Base-by-base conservation (phyloP, 1,284 basidiomycete species). In the Rugosomyces carneus region DNA sequence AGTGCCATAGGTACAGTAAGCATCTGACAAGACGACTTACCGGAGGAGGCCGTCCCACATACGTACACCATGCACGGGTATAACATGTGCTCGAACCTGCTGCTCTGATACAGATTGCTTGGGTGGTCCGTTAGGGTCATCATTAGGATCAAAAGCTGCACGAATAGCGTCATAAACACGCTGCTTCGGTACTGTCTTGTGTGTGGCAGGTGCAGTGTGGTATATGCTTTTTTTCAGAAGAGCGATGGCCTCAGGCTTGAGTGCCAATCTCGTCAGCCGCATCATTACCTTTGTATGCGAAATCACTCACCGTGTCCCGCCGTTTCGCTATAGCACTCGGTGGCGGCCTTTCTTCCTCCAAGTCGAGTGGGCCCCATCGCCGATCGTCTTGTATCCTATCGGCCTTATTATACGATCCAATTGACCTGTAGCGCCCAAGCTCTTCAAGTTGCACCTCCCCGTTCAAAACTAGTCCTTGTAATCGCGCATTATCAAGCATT, bases 311-410 rank as follows among this genome's bases (percentile, higher is more conserved):
- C 19, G 80, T 84, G 56, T 84, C 81, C 31, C 71, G 66, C 38
- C 82, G 67, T 13, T 70, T 76, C 1, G 77, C 81, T 47, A 87
- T 83, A 1, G 80, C 79, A 44, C 71, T 78, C 1, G 78, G 71
- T 6, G 82, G 81, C 7, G 81, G 81, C 5, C 58, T 60, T 58
- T 86, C 82, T 15, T 75, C 70, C 6, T 71, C 73, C 10, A 81
- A 58, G 57, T 81, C 79, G 37, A 81, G 59, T 1, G 78, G 78
- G 0, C 78, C 78, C 71, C 71, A 77, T 24, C 76, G 60, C 34
- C 73, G 57, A 31, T 72, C 68, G 13, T 55, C 50, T 51, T 75
- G 70, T 37, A 73, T 71, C 9, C 44, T 37, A 11, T 42, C 44
- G 3, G 19, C 13, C 13, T 40, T 32, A 24, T 47, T 37, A 10